These are phyloP conservation scores for grape (Vitis vinifera) DNA, from an alignment of 164 flowering plant genomes.

Conservation along the genomic window ASM3070453v1 NC_081818.1:29091501-29092000, in stretches of 20 bases:
- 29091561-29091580: slow-evolving; percentile 41
- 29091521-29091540: slow-evolving; percentile 12
- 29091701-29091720: slow-evolving; percentile 34
- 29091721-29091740: slow-evolving; percentile 62
- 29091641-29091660: neutral
- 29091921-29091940: slow-evolving; percentile 41
- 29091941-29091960: neutral
- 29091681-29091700: neutral
- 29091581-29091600: slow-evolving; percentile 65
- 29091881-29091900: slow-evolving; percentile 1
- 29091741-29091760: slow-evolving; percentile 64
- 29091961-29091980: neutral
- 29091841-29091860: neutral
- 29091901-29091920: slow-evolving; percentile 22
- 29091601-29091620: slow-evolving; percentile 54
- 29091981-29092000: neutral
- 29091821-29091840: neutral
- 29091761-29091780: slow-evolving; percentile 58
- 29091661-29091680: neutral
- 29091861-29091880: neutral
- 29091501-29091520: neutral
- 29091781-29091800: slow-evolving; percentile 65
- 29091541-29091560: slow-evolving; percentile 29
- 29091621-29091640: neutral
- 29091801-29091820: neutral